Evolutionary conservation across 352 stramenopile species (phyloP).

Genomic region (Phytophthora lateralis): DNA sequence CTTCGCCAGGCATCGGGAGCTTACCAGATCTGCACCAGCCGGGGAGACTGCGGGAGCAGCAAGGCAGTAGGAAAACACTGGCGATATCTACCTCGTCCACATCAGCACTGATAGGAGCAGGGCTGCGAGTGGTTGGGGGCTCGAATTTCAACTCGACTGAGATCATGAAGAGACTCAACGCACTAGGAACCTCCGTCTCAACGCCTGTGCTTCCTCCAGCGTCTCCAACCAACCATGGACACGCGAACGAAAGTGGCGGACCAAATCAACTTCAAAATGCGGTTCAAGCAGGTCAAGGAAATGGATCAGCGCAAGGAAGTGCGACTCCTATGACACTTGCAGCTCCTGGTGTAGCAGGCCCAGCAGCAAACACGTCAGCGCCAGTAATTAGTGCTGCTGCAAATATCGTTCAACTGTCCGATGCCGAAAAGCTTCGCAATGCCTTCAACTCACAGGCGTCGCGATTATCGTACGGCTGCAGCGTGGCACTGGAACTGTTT

Average conservation of each 20-base stretch:
- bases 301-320: neutral
- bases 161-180: constrained; percentile 59
- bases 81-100: constrained; percentile 8
- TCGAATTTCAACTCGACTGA: constrained; percentile 45
- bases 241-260: constrained; percentile 2
- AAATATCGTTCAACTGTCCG: constrained; percentile 29
- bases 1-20: constrained; percentile 30
- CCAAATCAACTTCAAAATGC: constrained; percentile 1
- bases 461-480: constrained; percentile 70
- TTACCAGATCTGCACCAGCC: constrained; percentile 45
- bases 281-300: neutral
- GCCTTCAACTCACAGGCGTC: constrained; percentile 73
- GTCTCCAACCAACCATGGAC: constrained; percentile 12
- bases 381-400: neutral
- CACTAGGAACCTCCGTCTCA: constrained; percentile 54
- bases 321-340: neutral
- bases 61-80: constrained; percentile 10
- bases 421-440: constrained; percentile 72
- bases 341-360: neutral
- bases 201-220: constrained; percentile 26
- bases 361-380: neutral
- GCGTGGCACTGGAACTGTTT: constrained; percentile 73
- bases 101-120: constrained; percentile 11
- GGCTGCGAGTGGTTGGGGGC: constrained; percentile 7
- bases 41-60: constrained; percentile 1